These are phyloP conservation scores for Mycena vitilis DNA, from an alignment of 768 basidiomycete species.

Conservation along the genomic window DNA sequence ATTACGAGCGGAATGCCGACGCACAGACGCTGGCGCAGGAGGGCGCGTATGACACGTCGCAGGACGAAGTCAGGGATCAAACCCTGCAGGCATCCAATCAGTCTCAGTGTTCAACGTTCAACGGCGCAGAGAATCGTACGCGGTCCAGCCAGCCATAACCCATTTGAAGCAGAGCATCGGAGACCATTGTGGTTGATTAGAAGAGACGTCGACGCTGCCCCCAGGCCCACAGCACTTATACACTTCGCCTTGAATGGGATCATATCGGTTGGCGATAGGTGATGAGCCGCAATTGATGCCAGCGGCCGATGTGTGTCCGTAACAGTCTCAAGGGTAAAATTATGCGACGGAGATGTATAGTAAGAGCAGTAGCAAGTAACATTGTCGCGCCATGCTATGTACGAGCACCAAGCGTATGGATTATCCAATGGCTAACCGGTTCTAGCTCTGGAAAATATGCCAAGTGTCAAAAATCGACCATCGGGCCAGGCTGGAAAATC, in stretches of 20 bases:
- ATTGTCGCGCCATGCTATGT: no score
- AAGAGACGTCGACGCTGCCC: not conserved
- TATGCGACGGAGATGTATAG: no score
- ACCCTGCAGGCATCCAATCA: conserved; percentile 52
- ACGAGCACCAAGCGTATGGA: no score
- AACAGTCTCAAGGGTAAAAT: no score
- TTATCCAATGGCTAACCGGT: no score
- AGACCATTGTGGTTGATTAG: conserved; percentile 26
- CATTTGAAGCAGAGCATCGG: conserved; percentile 31
- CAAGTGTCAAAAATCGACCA: conserved; percentile 28
- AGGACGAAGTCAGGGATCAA: conserved; percentile 71
- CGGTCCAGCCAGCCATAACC: conserved; percentile 37
- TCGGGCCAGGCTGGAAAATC: conserved; percentile 26
- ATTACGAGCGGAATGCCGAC: conserved; percentile 71
- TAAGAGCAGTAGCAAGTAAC: no score
- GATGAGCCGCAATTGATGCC: no score
- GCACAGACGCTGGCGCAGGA: conserved; percentile 36
- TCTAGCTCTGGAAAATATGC: no score
- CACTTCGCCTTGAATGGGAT: not conserved
- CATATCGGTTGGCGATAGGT: not conserved
- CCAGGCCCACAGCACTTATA: not conserved
- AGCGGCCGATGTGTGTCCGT: no score
- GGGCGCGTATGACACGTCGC: conserved; percentile 55
- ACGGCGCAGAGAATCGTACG: conserved; percentile 31
- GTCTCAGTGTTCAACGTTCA: conserved; percentile 40